Evolutionary conservation across 2,329 filamentous ascomycete genomes (phyloP), one percentile per base, ranked within the genome.

Genomic region (Paecilomyces niveus): DNA sequence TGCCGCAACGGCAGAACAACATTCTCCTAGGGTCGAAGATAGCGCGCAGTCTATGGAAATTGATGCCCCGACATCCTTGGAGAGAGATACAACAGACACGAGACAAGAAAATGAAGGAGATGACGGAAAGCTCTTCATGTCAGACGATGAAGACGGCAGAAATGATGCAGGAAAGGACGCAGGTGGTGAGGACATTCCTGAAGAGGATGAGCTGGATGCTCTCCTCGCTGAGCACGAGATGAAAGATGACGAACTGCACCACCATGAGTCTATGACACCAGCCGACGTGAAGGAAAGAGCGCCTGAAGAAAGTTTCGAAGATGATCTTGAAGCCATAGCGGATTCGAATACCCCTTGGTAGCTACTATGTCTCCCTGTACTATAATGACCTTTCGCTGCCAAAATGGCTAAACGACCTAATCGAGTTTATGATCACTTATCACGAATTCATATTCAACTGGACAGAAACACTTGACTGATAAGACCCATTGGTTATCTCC

Each of bases 321-420:
- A 86, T 57, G 86, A 88, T 13, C 84, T 88, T 72, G 87, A 85
- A 60, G 86, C 82, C 0, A 86, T 91, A 84, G 84, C 69, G 54
- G 68, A 67, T 29, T 53, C 70, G 22, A 68, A 65, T 7, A 58
- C 69, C 54, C 67, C 59, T 54, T 61, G 51, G 39, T 45, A 45
- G 15, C 10, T 45, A 18, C n/a, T 18, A 45, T 45, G n/a, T 4
- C n/a, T 45, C 50, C n/a, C 21, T 31, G 13, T 53, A 26, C 35
- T 39, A 35, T 59, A 35, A 9, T 50, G 32, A 33, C 32, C 32
- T 45, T 39, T n/a, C 39, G 15, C 39, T 21, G 39, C 39, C n/a
- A 8, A 9, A 45, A 45, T 45, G n/a, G 39, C 39, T 18, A 45
- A 18, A 45, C 39, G 39, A 45, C 39, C 15, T 18, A 45, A 9